A percentile compares a stretch with the other conserved stretches of the same genome.
Evolutionary conservation across 371 early-diverging fungal species (phyloP).

Genomic region (Saksenaea oblongispora): DNA sequence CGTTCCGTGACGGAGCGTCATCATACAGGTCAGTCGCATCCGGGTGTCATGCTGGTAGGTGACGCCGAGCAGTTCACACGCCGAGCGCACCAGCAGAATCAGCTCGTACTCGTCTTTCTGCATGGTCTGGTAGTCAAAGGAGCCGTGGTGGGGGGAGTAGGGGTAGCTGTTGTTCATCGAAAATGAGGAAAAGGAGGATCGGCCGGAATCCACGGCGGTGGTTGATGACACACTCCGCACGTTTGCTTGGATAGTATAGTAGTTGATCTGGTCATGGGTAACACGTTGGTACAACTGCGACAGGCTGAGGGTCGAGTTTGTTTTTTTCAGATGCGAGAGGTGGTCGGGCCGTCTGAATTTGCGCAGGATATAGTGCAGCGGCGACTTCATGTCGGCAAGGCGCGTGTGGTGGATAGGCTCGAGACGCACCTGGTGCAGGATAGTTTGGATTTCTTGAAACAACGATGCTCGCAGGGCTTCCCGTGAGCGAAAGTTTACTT

Average conservation of each 20-base stretch:
- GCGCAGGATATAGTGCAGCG: conserved; percentile 32
- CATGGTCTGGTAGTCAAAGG: background rate
- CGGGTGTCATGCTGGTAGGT: conserved; percentile 37
- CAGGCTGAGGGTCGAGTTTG: conserved; percentile 34
- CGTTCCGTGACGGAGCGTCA: conserved; percentile 36
- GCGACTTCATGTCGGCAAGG: conserved; percentile 24
- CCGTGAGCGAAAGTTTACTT: conserved; percentile 29
- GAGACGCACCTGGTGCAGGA: conserved; percentile 31
- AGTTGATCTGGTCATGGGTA: conserved; percentile 40
- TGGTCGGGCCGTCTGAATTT: conserved; percentile 31
- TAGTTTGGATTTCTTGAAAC: conserved; percentile 35
- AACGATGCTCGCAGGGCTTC: conserved; percentile 35
- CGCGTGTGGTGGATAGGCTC: conserved; percentile 19
- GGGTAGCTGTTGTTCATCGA: conserved; percentile 12
- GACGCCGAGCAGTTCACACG: conserved; percentile 45
- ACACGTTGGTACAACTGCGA: conserved; percentile 40
- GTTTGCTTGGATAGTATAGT: conserved; percentile 39
- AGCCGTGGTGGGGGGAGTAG: background rate
- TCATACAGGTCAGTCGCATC: conserved; percentile 35
- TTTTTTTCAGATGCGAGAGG: conserved; percentile 22
- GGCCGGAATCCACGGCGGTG: conserved; percentile 15
- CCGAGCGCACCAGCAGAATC: conserved; percentile 35
- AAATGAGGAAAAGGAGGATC: conserved; percentile 16
- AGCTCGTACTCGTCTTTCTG: conserved; percentile 40
- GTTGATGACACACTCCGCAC: conserved; percentile 33